phyloP scores from a whole-genome alignment of 176 grass and related monocot species.

The Thinopyrum elongatum region DNA sequence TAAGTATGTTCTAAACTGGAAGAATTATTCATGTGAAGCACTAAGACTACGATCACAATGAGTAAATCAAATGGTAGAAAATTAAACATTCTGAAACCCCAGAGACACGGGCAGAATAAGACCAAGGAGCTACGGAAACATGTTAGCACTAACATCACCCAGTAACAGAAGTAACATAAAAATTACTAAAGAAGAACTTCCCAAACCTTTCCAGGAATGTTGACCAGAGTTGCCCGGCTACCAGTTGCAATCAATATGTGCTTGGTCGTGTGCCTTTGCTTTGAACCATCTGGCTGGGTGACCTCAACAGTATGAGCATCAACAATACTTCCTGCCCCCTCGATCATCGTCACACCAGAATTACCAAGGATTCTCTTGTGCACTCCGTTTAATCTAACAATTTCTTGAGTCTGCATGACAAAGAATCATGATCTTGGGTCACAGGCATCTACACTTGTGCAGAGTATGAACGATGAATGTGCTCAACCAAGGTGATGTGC shows the following conservation, averaged over 20 bases:
- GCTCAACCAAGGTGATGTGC: neutral
- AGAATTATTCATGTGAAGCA: neutral
- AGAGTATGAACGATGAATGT: neutral
- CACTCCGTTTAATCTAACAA: constrained; percentile 75
- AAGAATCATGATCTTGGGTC: neutral
- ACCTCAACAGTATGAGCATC: constrained; percentile 79
- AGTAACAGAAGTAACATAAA: neutral
- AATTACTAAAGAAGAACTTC: neutral
- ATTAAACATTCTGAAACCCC: neutral
- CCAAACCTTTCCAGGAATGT: constrained; percentile 91
- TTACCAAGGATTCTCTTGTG: constrained; percentile 66
- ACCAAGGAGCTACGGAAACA: neutral
- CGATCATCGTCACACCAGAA: constrained; percentile 77
- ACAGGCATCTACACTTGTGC: neutral
- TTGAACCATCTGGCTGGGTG: constrained; percentile 56
- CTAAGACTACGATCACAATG: neutral
- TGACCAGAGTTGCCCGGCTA: constrained; percentile 57
- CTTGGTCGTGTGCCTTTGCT: constrained; percentile 57
- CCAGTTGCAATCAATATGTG: constrained; percentile 89
- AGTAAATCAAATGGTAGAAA: neutral
- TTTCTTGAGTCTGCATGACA: constrained; percentile 70
- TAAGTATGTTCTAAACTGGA: neutral
- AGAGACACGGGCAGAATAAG: neutral
- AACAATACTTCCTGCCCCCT: constrained; percentile 78
- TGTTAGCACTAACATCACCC: neutral